These are phyloP conservation scores for Phytophthora melonis DNA, from an alignment of 352 stramenopile species.

Conservation along the genomic window DNA sequence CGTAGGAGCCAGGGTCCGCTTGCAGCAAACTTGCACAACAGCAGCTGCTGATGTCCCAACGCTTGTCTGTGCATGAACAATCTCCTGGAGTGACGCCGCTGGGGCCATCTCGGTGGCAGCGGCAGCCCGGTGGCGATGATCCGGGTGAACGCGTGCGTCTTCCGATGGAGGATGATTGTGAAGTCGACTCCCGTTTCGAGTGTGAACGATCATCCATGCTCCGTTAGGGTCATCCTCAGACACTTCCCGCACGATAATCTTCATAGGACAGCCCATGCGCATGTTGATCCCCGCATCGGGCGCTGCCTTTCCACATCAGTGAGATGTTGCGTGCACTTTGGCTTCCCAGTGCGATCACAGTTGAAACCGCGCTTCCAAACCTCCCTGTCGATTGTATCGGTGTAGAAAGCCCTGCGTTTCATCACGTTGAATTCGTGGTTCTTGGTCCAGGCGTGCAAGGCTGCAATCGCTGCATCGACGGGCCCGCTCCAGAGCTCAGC, in stretches of 20 bases:
- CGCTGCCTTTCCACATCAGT: constrained; percentile 2
- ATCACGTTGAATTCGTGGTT: constrained; percentile 29
- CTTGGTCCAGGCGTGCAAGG: constrained; percentile 16
- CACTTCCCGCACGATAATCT: constrained; percentile 14
- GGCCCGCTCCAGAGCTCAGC: too few species aligned
- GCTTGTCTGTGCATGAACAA: constrained; percentile 6
- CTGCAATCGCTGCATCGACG: constrained; percentile 4
- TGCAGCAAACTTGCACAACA: constrained; percentile 8
- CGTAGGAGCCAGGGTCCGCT: constrained; percentile 9
- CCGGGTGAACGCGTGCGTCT: constrained; percentile 7
- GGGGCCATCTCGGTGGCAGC: not conserved
- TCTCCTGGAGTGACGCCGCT: constrained; percentile 2
- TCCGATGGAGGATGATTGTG: constrained; percentile 22
- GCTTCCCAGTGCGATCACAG: constrained; percentile 13
- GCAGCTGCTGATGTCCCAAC: constrained; percentile 3
- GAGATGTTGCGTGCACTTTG: constrained; percentile 24
- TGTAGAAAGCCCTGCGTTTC: constrained; percentile 15
- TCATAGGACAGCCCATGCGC: constrained; percentile 17
- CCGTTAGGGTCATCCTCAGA: constrained; percentile 5
- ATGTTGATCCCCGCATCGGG: constrained; percentile 14
- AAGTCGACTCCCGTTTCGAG: constrained; percentile 13
- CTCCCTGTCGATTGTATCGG: not conserved
- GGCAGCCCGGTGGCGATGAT: constrained; percentile 19
- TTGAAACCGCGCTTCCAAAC: constrained; percentile 25
- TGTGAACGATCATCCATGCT: constrained; percentile 26